Percentiles rank a stretch among this genome's conserved stretches.
phyloP scores from a whole-genome alignment of 208 protist species.

The Willaertia magna region DNA sequence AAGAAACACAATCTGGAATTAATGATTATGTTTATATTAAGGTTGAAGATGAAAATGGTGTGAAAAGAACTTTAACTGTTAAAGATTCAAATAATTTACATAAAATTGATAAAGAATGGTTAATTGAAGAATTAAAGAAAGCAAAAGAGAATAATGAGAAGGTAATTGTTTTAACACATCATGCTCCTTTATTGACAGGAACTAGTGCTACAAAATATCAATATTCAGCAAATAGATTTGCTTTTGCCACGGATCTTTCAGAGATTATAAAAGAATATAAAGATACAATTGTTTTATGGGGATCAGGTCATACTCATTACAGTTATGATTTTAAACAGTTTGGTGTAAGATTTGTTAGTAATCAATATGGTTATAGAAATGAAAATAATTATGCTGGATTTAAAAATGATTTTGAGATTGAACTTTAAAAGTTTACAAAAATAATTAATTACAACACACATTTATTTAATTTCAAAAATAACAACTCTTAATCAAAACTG shows the following conservation, averaged over 20 bases:
- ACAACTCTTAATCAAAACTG: no score
- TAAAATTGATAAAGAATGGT: background rate
- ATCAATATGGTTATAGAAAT: background rate
- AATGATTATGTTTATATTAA: background rate
- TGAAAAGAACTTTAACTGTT: background rate
- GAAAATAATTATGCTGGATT: no score
- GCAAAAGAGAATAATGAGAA: background rate
- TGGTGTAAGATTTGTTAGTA: background rate
- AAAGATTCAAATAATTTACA: background rate
- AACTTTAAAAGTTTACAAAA: no score
- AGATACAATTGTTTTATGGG: background rate
- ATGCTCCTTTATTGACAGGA: background rate
- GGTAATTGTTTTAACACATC: background rate
- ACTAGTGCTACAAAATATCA: background rate
- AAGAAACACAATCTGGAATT: background rate
- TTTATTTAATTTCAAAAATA: no score
- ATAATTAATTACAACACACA: no score
- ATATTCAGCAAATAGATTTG: background rate
- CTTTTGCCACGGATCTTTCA: background rate
- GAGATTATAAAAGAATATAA: background rate
- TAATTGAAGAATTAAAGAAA: background rate
- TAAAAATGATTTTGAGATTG: no score
- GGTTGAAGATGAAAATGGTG: background rate
- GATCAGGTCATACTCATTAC: background rate
- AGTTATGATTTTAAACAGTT: background rate